phyloP scores from a whole-genome alignment of 371 early-diverging fungal genomes.

The Parasitella parasitica region DNA sequence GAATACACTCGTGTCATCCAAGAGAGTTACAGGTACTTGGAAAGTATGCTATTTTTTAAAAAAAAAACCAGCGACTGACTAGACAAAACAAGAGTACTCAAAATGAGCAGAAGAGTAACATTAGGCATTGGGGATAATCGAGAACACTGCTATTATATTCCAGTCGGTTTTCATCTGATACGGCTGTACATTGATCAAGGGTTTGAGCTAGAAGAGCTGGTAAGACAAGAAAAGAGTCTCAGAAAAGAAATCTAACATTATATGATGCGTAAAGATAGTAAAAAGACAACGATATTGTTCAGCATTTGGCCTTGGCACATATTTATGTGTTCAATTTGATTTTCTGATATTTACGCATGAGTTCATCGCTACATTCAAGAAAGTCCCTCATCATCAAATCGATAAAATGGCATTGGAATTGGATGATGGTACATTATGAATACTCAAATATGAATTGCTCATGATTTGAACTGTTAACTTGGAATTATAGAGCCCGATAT shows the following conservation, averaged over 20 bases:
- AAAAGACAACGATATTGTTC: slow-evolving; percentile 91
- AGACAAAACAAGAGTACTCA: slow-evolving; percentile 56
- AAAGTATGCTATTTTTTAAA: background rate
- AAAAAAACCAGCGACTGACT: too few species aligned
- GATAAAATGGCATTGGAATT: slow-evolving; percentile 54
- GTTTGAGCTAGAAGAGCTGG: slow-evolving; percentile 86
- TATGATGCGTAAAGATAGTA: slow-evolving; percentile 51
- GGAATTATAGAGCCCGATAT: background rate
- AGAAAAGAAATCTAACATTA: background rate
- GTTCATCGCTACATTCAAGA: slow-evolving; percentile 83
- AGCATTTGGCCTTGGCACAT: slow-evolving; percentile 87
- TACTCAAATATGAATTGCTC: background rate
- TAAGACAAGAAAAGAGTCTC: slow-evolving; percentile 14
- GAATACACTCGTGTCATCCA: slow-evolving; percentile 75
- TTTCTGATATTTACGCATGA: slow-evolving; percentile 93
- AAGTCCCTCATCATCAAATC: slow-evolving; percentile 58
- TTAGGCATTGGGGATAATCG: slow-evolving; percentile 92
- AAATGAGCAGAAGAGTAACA: slow-evolving; percentile 71
- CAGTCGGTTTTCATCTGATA: slow-evolving; percentile 81
- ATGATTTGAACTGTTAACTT: too few species aligned
- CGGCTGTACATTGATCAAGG: slow-evolving; percentile 80
- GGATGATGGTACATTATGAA: slow-evolving; percentile 23
- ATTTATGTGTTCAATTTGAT: slow-evolving; percentile 84
- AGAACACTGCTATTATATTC: slow-evolving; percentile 86
- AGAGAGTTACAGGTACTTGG: slow-evolving; percentile 67